phyloP scores from a whole-genome alignment of 305 asterid species.

The Rubia occidens region DNA sequence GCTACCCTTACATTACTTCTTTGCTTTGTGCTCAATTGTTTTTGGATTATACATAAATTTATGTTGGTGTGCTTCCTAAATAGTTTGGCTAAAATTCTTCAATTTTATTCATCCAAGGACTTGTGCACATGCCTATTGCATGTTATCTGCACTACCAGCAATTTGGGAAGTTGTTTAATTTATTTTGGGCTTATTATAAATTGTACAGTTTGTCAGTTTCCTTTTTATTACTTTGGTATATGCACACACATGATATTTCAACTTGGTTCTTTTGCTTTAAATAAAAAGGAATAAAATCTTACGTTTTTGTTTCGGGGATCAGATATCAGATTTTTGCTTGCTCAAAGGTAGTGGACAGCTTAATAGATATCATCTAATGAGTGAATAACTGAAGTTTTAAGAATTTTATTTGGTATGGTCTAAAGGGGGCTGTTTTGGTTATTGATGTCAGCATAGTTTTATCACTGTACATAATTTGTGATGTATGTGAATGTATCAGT shows the following conservation, averaged over 20 bases:
- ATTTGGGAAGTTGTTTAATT: background rate
- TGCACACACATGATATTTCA: too few species aligned
- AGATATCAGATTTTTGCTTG: background rate
- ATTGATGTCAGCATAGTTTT: background rate
- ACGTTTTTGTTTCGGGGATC: background rate
- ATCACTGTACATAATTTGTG: background rate
- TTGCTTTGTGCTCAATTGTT: background rate
- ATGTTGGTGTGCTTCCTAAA: background rate
- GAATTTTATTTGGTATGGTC: background rate
- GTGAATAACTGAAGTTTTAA: background rate
- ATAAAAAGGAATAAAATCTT: background rate
- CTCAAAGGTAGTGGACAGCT: background rate
- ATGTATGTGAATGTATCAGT: background rate
- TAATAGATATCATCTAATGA: background rate
- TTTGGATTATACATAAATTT: background rate
- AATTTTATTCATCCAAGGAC: background rate
- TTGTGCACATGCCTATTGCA: background rate
- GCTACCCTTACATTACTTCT: background rate
- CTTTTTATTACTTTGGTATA: too few species aligned
- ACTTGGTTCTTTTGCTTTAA: too few species aligned
- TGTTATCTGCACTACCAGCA: background rate
- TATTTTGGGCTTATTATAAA: background rate
- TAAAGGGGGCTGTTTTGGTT: background rate
- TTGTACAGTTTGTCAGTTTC: background rate
- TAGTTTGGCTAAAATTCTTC: background rate